Evolutionary conservation across 768 basidiomycete species (phyloP).

Genomic region (Leccinum disarticulatum): DNA sequence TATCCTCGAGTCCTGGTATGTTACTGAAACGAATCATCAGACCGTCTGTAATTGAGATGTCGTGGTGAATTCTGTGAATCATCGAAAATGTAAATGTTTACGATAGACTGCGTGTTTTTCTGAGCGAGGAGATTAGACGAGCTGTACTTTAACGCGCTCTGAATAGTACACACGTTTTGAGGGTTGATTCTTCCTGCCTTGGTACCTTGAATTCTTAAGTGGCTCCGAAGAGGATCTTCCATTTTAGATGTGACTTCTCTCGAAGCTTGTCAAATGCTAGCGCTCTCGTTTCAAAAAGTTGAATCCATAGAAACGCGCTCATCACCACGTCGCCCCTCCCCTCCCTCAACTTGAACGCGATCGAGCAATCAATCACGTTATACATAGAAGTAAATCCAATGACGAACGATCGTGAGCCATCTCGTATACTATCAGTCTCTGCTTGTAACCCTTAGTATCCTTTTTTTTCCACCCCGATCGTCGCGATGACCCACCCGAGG

Average conservation of each 20-base stretch:
- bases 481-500: too few species aligned
- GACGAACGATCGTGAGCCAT: too few species aligned
- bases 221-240: constrained; percentile 1
- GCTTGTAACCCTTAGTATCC: too few species aligned
- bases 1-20: background rate
- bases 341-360: background rate
- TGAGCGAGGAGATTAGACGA: constrained; percentile 1
- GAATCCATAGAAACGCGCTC: background rate
- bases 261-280: background rate
- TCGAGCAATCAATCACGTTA: too few species aligned
- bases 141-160: constrained; percentile 1
- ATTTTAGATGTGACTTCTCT: constrained; percentile 6
- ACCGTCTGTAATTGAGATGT: constrained; percentile 22
- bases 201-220: background rate
- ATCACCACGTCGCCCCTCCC: background rate
- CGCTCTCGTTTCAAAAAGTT: background rate
- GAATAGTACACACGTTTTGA: background rate
- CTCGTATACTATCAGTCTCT: too few species aligned
- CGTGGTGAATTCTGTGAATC: background rate
- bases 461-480: too few species aligned
- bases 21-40: constrained; percentile 6
- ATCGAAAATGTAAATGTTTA: constrained; percentile 18
- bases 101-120: constrained; percentile 13
- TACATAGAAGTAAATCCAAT: too few species aligned
- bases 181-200: background rate